A percentile compares a stretch with the other conserved stretches of the same genome.
phyloP scores from a whole-genome alignment of 2,329 filamentous ascomycete species.

The Aspergillus bombycis region DNA sequence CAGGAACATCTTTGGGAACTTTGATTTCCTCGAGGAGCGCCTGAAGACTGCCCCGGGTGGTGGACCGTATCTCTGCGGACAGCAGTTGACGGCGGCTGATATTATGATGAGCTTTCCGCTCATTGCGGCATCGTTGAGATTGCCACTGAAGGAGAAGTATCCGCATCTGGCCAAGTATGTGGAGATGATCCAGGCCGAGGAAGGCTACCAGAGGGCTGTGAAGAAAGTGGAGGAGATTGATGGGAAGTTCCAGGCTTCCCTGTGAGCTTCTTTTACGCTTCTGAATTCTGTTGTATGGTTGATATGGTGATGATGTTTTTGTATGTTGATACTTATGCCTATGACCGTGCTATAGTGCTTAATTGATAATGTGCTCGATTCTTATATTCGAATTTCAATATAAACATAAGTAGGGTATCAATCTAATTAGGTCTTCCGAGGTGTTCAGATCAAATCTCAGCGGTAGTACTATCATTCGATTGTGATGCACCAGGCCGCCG shows the following conservation, averaged over 20 bases:
- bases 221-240: conserved; percentile 47
- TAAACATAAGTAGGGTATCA: conserved; percentile 13
- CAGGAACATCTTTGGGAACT: conserved; percentile 45
- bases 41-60: conserved; percentile 45
- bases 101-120: conserved; percentile 53
- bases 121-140: conserved; percentile 39
- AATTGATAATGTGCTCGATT: not conserved
- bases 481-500: not conserved
- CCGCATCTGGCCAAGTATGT: conserved; percentile 43
- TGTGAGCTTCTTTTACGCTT: conserved; percentile 22
- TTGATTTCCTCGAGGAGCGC: conserved; percentile 50
- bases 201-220: conserved; percentile 45
- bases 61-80: conserved; percentile 47
- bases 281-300: not conserved
- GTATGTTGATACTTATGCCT: not conserved
- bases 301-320: not conserved
- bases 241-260: conserved; percentile 37
- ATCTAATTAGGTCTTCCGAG: not conserved
- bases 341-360: not conserved
- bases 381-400: not conserved
- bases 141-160: conserved; percentile 40
- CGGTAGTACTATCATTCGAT: not conserved
- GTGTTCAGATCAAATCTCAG: not conserved
- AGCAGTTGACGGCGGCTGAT: conserved; percentile 48
- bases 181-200: conserved; percentile 37